A percentile compares a stretch with the other conserved stretches of the same genome.
Conservation (phyloP, 129 eudicot genomes). For the Apium graveolens region DNA sequence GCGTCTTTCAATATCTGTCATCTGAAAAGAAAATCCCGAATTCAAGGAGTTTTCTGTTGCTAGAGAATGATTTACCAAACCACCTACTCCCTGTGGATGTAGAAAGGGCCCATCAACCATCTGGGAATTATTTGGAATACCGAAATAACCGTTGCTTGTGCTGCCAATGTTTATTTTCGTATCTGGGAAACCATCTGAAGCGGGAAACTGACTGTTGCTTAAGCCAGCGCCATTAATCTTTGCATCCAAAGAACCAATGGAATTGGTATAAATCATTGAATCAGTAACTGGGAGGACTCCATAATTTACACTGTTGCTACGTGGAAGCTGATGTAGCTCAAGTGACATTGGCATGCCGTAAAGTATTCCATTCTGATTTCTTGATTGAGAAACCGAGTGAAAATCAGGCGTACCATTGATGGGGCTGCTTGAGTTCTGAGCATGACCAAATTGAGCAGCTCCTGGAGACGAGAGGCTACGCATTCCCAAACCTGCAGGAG, state of each 20-base stretch:
- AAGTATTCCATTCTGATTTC: constrained; percentile 15
- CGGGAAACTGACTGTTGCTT: not conserved
- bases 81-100: not conserved
- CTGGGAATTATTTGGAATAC: constrained; percentile 4
- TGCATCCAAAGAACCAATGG: constrained; percentile 2
- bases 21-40: constrained; percentile 2
- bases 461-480: constrained; percentile 9
- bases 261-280: not conserved
- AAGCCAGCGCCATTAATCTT: not conserved
- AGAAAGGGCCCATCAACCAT: constrained; percentile 8
- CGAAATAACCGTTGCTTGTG: constrained; percentile 3
- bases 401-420: not conserved
- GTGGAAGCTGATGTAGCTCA: constrained; percentile 16
- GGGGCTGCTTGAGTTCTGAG: constrained; percentile 3
- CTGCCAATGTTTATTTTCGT: not conserved
- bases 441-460: constrained; percentile 2
- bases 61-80: constrained; percentile 8
- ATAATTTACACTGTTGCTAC: not conserved
- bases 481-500: constrained; percentile 12
- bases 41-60: not conserved
- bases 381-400: constrained; percentile 4
- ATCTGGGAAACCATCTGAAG: not conserved
- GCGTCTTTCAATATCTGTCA: constrained; percentile 4
- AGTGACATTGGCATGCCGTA: constrained; percentile 15
- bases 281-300: not conserved